Evolutionary conservation across 1,284 basidiomycete species (phyloP).

Genomic region (Mycena sp.): DNA sequence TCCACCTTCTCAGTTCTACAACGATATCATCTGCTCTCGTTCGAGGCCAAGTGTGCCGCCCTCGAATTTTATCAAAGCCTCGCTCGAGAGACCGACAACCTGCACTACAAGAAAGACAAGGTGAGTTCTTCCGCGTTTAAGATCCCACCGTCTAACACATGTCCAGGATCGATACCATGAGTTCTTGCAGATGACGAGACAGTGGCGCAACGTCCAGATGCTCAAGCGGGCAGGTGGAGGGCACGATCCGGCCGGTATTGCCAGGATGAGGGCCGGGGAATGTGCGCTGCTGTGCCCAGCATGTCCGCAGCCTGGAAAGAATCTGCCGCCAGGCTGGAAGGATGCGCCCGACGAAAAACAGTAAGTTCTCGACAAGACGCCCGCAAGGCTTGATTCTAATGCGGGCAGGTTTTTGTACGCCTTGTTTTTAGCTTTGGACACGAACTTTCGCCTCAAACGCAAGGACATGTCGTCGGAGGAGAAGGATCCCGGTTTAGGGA

Average conservation of each 20-base stretch:
- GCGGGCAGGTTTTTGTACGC: conserved; percentile 2
- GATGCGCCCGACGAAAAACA: conserved; percentile 29
- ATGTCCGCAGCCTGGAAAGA: conserved; percentile 44
- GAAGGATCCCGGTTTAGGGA: not conserved
- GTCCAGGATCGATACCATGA: conserved; percentile 35
- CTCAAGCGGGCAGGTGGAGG: conserved; percentile 40
- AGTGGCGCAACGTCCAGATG: conserved; percentile 37
- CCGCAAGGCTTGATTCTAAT: no score
- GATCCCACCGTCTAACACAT: not conserved
- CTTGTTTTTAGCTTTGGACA: not conserved
- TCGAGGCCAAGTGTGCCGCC: conserved; percentile 16
- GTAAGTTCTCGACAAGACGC: conserved; percentile 26
- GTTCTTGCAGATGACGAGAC: conserved; percentile 29
- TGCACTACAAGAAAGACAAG: not conserved
- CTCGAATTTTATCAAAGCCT: conserved; percentile 35
- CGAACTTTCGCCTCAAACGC: not conserved
- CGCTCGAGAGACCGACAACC: conserved; percentile 31
- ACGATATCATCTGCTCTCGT: conserved; percentile 25
- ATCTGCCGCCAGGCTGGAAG: conserved; percentile 41
- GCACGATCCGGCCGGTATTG: conserved; percentile 34
- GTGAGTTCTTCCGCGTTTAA: not conserved
- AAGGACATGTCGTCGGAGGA: not conserved
- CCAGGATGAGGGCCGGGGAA: conserved; percentile 36
- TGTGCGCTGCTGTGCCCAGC: conserved; percentile 37
- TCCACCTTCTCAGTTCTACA: conserved; percentile 27